Evolutionary conservation across 148 eudicot species (phyloP), one percentile per base, ranked within the genome.

Genomic region (Rhododendron henanense): DNA sequence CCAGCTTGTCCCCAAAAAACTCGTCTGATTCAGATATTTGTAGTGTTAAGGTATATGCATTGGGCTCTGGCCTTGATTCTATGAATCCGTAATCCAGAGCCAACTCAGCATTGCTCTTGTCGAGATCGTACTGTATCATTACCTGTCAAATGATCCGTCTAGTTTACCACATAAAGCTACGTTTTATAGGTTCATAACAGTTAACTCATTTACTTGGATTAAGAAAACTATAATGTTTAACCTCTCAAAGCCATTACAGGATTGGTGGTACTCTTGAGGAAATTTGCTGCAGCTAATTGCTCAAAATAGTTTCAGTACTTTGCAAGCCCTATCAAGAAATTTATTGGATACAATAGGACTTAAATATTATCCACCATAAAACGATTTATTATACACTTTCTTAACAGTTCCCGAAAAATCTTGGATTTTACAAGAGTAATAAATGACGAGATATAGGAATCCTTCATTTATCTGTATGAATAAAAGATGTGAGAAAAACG

Each of bases 11-110:
- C 39, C 91, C 98, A 39, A 81, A 94, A 88, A 92, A 94, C 3
- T 92, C 90, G 83, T 97, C 99, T 21, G 96, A 93, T 82, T 94
- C 95, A 5, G 98, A 92, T 84, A 97, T 97, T 88, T 94, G 93
- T 51, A 97, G 85, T 8, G 98, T 97, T 35, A 97, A 79, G 83
- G 99, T 97, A 88, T 92, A 95, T 44, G 95, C 88, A 69, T 93
- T 91, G 57, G 96, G 93, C 80, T 89, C 92, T 85, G 94, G 50
- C 71, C 89, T 91, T 65, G 93, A 84, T 84, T 97, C 99, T 85
- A 91, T 88, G 84, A 97, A 97, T 48, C 99, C 99, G 28, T 97
- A 97, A 90, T 95, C 98, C 85, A 97, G 89, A 85, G 99, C 98
- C 79, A 97, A 85, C 82, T 95, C 98, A 16, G 98, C 98, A 87